Conservation (phyloP, 176 grass and related monocot genomes). For the Echinochloa phyllopogon region DNA sequence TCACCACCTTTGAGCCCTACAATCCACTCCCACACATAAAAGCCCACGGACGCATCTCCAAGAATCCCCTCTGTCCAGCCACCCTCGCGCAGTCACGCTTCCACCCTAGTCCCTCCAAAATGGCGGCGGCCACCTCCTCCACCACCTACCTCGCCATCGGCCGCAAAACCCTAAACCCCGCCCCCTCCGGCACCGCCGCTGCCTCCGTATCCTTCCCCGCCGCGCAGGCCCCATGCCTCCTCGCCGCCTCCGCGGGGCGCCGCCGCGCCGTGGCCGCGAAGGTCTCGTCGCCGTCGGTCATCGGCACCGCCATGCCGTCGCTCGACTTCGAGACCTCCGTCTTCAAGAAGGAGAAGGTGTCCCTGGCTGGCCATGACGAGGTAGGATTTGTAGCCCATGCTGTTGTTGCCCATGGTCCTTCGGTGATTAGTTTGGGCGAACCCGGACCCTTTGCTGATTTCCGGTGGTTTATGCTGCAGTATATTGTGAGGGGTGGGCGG, state of each 20-base stretch:
- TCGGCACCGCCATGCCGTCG: conserved; percentile 48
- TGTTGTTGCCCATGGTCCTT: not conserved
- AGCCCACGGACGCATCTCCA: not conserved
- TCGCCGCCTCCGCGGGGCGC: conserved; percentile 31
- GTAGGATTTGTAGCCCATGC: conserved; percentile 26
- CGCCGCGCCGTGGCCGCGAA: conserved; percentile 40
- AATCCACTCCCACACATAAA: conserved; percentile 18
- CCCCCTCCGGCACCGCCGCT: conserved; percentile 37
- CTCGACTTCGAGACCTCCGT: conserved; percentile 79
- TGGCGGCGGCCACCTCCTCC: conserved; percentile 66
- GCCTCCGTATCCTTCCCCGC: conserved; percentile 39
- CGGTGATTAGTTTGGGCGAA: not conserved
- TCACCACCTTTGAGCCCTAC: not conserved
- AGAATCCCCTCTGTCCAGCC: conserved; percentile 4
- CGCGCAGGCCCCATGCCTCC: conserved; percentile 21
- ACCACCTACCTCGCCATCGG: conserved; percentile 20
- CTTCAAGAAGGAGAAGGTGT: conserved; percentile 85
- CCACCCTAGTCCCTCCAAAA: conserved; percentile 37
- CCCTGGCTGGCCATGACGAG: conserved; percentile 71
- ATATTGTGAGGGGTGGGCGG: conserved; percentile 79
- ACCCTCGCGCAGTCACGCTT: conserved; percentile 1
- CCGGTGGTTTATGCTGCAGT: conserved; percentile 39
- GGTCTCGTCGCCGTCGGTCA: conserved; percentile 48
- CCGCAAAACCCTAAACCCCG: conserved; percentile 51
- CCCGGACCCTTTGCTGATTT: not conserved